A percentile compares a stretch with the other conserved stretches of the same genome.
Evolutionary conservation across 768 basidiomycete species (phyloP).

Genomic region (Atractiella rhizophila): DNA sequence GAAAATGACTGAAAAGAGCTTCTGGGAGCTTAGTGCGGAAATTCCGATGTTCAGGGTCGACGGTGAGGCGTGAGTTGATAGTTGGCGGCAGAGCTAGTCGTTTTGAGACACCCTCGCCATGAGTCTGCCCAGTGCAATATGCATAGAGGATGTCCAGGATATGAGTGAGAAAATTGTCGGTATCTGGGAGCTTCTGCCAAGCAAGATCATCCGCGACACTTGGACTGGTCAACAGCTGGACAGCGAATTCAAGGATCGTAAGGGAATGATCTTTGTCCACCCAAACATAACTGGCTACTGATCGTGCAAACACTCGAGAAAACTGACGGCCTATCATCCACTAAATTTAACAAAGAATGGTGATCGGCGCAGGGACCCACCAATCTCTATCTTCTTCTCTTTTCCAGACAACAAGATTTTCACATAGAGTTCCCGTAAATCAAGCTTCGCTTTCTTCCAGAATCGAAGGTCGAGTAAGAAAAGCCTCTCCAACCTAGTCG

Average conservation of each 20-base stretch:
- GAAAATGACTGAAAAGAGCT: constrained; percentile 43
- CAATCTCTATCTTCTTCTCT: constrained; percentile 48
- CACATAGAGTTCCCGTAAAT: constrained; percentile 18
- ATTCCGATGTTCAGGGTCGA: constrained; percentile 66
- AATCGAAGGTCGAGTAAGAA: constrained; percentile 18
- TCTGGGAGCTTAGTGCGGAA: constrained; percentile 84
- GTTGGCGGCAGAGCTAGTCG: constrained; percentile 29
- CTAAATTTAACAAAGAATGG: constrained; percentile 7
- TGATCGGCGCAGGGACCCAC: constrained; percentile 26
- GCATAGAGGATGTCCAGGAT: constrained; percentile 60
- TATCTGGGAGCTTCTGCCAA: no score
- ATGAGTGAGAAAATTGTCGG: constrained; percentile 45
- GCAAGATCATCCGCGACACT: constrained; percentile 59
- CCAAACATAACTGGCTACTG: no score
- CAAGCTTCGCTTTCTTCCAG: constrained; percentile 20
- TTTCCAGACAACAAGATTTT: constrained; percentile 9
- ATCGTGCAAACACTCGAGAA: constrained; percentile 72
- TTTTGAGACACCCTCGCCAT: constrained; percentile 21
- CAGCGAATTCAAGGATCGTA: constrained; percentile 75
- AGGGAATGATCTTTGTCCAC: no score
- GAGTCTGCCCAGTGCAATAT: constrained; percentile 78
- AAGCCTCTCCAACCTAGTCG: constrained; percentile 16
- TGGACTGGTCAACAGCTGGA: constrained; percentile 79
- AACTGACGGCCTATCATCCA: constrained; percentile 20
- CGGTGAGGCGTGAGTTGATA: constrained; percentile 16